These are phyloP conservation scores for Blastomyces emzantsi DNA, from an alignment of 2,329 filamentous ascomycete species.

Conservation along the genomic window DNA sequence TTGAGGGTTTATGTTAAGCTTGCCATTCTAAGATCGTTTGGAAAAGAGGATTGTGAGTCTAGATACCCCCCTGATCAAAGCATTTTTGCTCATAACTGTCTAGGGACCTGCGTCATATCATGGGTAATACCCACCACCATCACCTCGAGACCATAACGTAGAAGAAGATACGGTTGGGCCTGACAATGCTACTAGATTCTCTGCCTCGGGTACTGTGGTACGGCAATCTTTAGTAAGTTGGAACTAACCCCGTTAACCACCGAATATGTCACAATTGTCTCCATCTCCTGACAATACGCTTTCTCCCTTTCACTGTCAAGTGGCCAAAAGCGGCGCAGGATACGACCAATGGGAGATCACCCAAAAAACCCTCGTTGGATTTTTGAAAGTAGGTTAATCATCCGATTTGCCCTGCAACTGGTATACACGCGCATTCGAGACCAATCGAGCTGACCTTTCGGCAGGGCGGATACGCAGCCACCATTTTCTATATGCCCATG, in stretches of 20 bases:
- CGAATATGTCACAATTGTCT: too few species aligned
- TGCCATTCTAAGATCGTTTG: too few species aligned
- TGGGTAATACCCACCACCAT: not conserved
- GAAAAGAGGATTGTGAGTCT: too few species aligned
- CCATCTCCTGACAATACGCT: too few species aligned
- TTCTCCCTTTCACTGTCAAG: conserved; percentile 9
- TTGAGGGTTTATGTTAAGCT: too few species aligned
- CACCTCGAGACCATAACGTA: not conserved
- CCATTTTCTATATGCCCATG: conserved; percentile 35
- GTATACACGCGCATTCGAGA: not conserved
- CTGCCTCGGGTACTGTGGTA: not conserved
- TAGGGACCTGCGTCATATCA: conserved; percentile 4
- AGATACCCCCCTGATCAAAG: too few species aligned
- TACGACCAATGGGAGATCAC: conserved; percentile 29
- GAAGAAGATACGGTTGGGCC: not conserved
- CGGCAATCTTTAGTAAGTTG: not conserved
- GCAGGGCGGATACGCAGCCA: not conserved
- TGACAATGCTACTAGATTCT: conserved; percentile 1
- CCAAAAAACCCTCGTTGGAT: conserved; percentile 23
- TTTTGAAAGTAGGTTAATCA: conserved; percentile 25
- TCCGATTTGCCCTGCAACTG: not conserved
- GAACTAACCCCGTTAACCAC: not conserved
- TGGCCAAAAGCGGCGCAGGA: conserved; percentile 30
- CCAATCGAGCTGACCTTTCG: conserved; percentile 20
- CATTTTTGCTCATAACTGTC: not conserved